Conservation (phyloP, 2,329 filamentous ascomycete species). For the Chrysoporthe austroafricana region DNA sequence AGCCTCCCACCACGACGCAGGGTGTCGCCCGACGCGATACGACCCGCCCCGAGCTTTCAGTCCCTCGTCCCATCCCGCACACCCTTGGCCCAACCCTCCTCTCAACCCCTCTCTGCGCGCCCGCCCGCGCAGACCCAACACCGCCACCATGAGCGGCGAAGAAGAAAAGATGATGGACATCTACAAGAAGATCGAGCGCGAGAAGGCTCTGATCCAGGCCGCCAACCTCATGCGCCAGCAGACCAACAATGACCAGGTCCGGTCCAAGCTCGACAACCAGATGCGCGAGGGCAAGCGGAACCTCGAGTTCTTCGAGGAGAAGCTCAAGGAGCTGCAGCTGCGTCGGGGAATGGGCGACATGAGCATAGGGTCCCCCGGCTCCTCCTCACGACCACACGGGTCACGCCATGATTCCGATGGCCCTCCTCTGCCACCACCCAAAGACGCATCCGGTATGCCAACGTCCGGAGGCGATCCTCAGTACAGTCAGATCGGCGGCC, state of each 20-base stretch:
- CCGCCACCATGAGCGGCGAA: constrained; percentile 60
- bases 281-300: constrained; percentile 93
- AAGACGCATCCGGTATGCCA: constrained; percentile 56
- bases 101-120: constrained; percentile 26
- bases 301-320: constrained; percentile 93
- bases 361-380: constrained; percentile 59
- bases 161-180: constrained; percentile 75
- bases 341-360: constrained; percentile 73
- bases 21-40: constrained; percentile 29
- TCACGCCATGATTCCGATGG: constrained; percentile 48
- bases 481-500: constrained; percentile 63
- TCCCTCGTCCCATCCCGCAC: not conserved
- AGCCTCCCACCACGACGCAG: constrained; percentile 10
- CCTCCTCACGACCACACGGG: constrained; percentile 48
- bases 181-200: constrained; percentile 95
- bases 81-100: constrained; percentile 7
- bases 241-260: constrained; percentile 90
- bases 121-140: constrained; percentile 32
- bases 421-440: constrained; percentile 71
- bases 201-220: constrained; percentile 92
- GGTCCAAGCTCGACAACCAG: constrained; percentile 88
- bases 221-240: constrained; percentile 95
- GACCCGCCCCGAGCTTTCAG: constrained; percentile 2
- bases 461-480: constrained; percentile 35
- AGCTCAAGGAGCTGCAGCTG: constrained; percentile 84